Evolutionary conservation across 139 green algal genomes (phyloP), one percentile per base, ranked within the genome.

Genomic region (Tetradesmus obliquus): DNA sequence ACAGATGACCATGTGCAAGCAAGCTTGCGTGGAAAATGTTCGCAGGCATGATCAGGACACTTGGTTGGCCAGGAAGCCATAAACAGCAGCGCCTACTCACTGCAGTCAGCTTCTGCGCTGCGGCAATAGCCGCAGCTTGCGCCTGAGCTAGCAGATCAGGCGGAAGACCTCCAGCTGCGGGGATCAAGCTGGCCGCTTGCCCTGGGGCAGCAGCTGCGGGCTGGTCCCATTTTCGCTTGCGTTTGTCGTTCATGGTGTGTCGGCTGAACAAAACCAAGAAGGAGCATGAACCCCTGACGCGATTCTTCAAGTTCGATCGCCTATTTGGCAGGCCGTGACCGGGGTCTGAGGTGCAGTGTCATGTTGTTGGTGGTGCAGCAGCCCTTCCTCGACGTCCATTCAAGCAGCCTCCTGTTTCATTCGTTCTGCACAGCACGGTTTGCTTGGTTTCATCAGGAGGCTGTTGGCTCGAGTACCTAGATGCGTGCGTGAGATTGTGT

Each of bases 151-250:
- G 13, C 24, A 90, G 84, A 72, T 51, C 80, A 55, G 74, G 55
- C n/a, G 82, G 74, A 24, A 82, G 51, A 45, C 10, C 79, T 87
- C 10, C 79, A 24, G 54, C 88, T n/a, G 55, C 22, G 71, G 55
- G 55, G 58, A 54, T 20, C 4, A 79, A 17, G 8, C 22, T n/a
- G 81, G 79, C 88, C 55, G 74, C 55, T 66, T 79, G 58, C 10
- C n/a, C 76, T 72, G 60, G 45, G 24, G 20, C 85, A 71, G 55
- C 84, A n/a, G 24, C 60, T 55, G 85, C 92, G 54, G 88, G 87
- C 19, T 92, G 79, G 55, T 94, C 92, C 92, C 92, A 94, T 91
- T 94, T 94, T 4, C 92, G 72, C 58, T 94, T 94, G 62, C 51
- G 32, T 53, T 87, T 60, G 20, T 76, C 66, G 66, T 24, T 76